Percentiles rank a stretch among this genome's conserved stretches.
Conservation (phyloP, 768 basidiomycete species). For the Pleurotus platypus region DNA sequence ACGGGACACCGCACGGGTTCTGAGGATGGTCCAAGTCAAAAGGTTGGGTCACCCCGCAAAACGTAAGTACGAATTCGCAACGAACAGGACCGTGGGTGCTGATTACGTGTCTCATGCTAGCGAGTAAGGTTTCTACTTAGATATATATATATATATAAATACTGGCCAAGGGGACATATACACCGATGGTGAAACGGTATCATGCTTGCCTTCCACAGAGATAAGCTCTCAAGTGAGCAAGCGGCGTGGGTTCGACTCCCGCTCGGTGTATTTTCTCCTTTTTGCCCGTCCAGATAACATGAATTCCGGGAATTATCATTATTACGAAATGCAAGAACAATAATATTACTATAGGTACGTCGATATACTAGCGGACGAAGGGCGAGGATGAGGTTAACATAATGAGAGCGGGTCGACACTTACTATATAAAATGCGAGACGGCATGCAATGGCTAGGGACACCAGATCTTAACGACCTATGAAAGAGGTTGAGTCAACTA, state of each 20-base stretch:
- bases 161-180: neutral
- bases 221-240: neutral
- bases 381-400: neutral
- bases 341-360: slow-evolving; percentile 5
- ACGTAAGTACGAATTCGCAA: neutral
- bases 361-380: neutral
- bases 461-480: slow-evolving; percentile 5
- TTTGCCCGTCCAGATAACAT: neutral
- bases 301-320: neutral
- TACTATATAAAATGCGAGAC: too few species aligned
- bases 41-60: neutral
- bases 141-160: too few species aligned
- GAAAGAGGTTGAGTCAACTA: neutral
- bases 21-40: too few species aligned
- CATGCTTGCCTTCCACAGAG: slow-evolving; percentile 3
- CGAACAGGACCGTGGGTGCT: neutral
- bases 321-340: slow-evolving; percentile 5
- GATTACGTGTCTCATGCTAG: too few species aligned
- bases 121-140: too few species aligned
- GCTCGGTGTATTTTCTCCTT: neutral
- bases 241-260: slow-evolving; percentile 7
- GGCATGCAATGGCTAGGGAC: neutral
- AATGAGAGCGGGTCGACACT: neutral
- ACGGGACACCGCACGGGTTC: slow-evolving; percentile 75
- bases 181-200: slow-evolving; percentile 4